Conservation (phyloP, 2,329 filamentous ascomycete genomes). For the Stemphylium vesicarium region DNA sequence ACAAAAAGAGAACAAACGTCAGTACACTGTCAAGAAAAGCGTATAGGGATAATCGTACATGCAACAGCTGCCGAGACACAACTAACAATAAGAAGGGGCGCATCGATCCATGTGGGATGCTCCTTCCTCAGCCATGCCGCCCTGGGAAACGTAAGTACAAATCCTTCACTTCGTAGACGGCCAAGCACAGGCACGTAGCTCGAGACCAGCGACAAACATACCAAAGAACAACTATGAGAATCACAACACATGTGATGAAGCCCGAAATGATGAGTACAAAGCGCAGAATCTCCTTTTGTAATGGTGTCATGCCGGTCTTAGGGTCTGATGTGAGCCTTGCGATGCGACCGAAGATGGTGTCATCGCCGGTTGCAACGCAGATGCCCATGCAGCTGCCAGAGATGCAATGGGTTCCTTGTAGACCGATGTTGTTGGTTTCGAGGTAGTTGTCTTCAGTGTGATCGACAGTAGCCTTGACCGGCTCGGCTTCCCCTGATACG, state of each 20-base stretch:
- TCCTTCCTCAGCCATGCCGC: constrained; percentile 70
- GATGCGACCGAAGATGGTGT: constrained; percentile 77
- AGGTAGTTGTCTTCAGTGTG: constrained; percentile 73
- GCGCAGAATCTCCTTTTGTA: constrained; percentile 74
- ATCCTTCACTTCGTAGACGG: background rate
- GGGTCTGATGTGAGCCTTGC: constrained; percentile 74
- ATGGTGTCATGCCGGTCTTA: constrained; percentile 69
- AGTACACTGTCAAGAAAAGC: background rate
- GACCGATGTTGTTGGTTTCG: constrained; percentile 76
- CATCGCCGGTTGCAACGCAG: constrained; percentile 74
- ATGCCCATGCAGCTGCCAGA: constrained; percentile 71
- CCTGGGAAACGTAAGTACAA: constrained; percentile 52
- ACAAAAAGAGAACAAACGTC: background rate
- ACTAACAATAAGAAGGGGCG: constrained; percentile 73
- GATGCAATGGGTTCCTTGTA: constrained; percentile 81
- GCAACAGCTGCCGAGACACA: constrained; percentile 67
- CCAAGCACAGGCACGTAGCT: background rate
- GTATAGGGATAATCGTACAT: constrained; percentile 8
- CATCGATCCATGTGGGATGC: constrained; percentile 74
- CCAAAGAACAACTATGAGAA: constrained; percentile 71
- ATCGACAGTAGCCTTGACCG: constrained; percentile 68
- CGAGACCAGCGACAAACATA: constrained; percentile 35
- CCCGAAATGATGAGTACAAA: constrained; percentile 74
- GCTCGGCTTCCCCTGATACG: constrained; percentile 66
- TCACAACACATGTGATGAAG: constrained; percentile 70